Conservation (phyloP, 2,329 filamentous ascomycete genomes). For the Ascochyta clinopodiicola region DNA sequence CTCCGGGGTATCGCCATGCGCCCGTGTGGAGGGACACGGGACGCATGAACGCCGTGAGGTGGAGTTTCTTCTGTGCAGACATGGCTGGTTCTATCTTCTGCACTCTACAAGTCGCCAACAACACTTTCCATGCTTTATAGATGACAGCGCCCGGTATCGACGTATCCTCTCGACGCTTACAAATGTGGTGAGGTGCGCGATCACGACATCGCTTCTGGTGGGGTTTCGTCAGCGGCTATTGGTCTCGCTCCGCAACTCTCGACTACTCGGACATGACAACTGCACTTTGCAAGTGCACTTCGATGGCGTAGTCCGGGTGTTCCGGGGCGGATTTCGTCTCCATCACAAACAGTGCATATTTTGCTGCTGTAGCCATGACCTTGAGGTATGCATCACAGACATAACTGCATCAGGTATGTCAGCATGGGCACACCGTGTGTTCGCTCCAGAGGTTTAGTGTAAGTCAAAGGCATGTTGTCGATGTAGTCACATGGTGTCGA, state of each 20-base stretch:
- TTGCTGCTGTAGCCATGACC: too few relatives aligned
- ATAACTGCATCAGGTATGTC: too few relatives aligned
- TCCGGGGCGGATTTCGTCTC: not conserved
- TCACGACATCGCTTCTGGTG: constrained; percentile 9
- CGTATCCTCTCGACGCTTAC: constrained; percentile 4
- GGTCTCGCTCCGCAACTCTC: not conserved
- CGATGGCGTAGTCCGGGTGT: not conserved
- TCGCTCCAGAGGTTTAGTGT: too few relatives aligned
- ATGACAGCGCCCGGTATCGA: not conserved
- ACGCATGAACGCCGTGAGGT: constrained; percentile 66
- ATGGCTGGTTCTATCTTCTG: not conserved
- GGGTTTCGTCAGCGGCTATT: constrained; percentile 3
- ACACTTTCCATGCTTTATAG: not conserved
- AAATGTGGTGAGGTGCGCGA: constrained; percentile 14
- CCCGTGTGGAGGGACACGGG: constrained; percentile 64
- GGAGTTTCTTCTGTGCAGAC: constrained; percentile 24
- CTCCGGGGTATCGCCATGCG: constrained; percentile 63
- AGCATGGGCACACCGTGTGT: too few relatives aligned
- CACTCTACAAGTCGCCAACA: not conserved
- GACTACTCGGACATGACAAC: not conserved
- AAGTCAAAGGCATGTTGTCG: too few relatives aligned
- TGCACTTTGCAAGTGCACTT: constrained; percentile 6
- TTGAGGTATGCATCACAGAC: too few relatives aligned
- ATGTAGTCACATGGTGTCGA: too few relatives aligned
- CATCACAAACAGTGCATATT: too few relatives aligned